Evolutionary conservation across 2,329 filamentous ascomycete genomes (phyloP), one percentile per base, ranked within the genome.

Genomic region (Phialocephala subalpina): DNA sequence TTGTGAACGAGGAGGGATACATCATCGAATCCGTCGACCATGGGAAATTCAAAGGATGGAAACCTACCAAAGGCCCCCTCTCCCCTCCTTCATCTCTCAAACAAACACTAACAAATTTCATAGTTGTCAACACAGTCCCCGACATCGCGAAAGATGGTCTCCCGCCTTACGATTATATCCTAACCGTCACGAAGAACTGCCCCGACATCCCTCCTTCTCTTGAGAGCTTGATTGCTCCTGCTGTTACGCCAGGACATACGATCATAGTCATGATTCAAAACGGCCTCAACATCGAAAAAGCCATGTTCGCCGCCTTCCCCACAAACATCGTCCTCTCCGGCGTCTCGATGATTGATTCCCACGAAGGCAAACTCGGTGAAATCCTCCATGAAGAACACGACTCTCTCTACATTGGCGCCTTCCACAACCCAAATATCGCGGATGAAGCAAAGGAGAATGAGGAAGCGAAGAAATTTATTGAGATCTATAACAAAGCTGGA

Each of bases 121-220:
- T 58, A 27, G 62, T 64, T 20, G 22, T 53, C 9, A 64, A 64
- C 35, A 35, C 76, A 3, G 77, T 88, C 25, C 86, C 86, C 0
- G 72, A 85, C 52, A 77, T 84, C 4, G 62, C 68, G 20, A 71
- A 78, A 56, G 75, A 78, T 58, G 52, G 52, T 7, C 65, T 63
- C 18, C 63, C 62, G 20, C 47, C 66, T 6, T 70, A 58, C 38
- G 65, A 69, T 58, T 67, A 61, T 20, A 55, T 59, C 4, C 29
- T 64, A 2, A 64, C 62, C 8, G 58, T 56, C 45, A 71, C 68
- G 4, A 71, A 71, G 29, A 68, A 70, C 45, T 65, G 67, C 8
- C 69, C 69, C 3, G 69, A 71, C 47, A 64, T 68, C 57, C 66
- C 63, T 2, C 86, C 86, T 0, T 60, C 65, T 9, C 62, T 71